A percentile compares a stretch with the other conserved stretches of the same genome.
phyloP scores from a whole-genome alignment of 768 basidiomycete species.

The Leccinum pellstonianum region DNA sequence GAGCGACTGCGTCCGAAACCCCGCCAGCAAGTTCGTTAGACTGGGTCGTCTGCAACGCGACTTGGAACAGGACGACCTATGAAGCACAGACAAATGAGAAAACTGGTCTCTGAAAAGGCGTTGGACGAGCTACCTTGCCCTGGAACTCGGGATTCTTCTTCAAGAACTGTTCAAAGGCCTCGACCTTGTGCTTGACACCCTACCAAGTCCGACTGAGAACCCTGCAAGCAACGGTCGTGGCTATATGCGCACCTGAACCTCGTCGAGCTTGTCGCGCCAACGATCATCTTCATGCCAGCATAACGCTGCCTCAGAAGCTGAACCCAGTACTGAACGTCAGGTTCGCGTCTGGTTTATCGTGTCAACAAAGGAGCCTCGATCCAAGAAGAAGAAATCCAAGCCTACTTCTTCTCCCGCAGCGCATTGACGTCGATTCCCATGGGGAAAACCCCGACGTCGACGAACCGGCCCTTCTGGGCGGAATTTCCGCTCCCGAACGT shows the following conservation, averaged over 20 bases:
- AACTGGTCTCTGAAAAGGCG: neutral
- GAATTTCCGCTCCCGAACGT: slow-evolving; percentile 8
- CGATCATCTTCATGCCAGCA: slow-evolving; percentile 81
- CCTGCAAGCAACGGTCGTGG: neutral
- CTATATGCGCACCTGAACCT: slow-evolving; percentile 54
- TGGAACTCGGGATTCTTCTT: slow-evolving; percentile 78
- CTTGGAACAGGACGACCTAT: slow-evolving; percentile 82
- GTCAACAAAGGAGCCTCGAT: slow-evolving; percentile 3
- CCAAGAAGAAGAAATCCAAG: slow-evolving; percentile 9
- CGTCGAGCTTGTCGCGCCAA: slow-evolving; percentile 87
- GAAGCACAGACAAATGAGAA: neutral
- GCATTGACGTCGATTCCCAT: slow-evolving; percentile 84
- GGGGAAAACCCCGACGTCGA: slow-evolving; percentile 86
- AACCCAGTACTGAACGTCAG: slow-evolving; percentile 84
- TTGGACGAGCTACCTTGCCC: slow-evolving; percentile 49
- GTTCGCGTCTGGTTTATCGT: slow-evolving; percentile 50
- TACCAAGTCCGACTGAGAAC: slow-evolving; percentile 16
- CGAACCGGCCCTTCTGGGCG: slow-evolving; percentile 50
- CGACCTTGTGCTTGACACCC: slow-evolving; percentile 81
- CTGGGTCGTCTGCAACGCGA: slow-evolving; percentile 80
- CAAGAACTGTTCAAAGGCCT: slow-evolving; percentile 80
- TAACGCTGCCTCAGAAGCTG: slow-evolving; percentile 77
- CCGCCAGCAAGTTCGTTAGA: slow-evolving; percentile 71
- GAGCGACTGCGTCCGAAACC: slow-evolving; percentile 69
- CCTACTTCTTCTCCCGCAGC: slow-evolving; percentile 64